Conservation (phyloP, 2,329 filamentous ascomycete genomes). For the Colletotrichum echinochloae region DNA sequence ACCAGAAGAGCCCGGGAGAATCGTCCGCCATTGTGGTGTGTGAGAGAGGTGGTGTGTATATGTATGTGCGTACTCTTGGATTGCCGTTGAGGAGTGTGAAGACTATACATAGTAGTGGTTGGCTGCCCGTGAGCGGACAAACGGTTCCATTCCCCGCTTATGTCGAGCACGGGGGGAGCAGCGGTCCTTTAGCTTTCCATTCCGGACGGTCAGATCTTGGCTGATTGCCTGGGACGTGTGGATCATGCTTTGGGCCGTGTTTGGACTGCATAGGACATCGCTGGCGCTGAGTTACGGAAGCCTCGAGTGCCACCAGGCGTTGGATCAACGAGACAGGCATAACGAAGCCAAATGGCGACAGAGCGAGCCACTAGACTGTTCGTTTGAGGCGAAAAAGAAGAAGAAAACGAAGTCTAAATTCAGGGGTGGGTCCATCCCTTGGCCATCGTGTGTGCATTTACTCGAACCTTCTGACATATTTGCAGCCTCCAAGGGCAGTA, state of each 20-base stretch:
- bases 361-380: slow-evolving; percentile 7
- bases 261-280: slow-evolving; percentile 26
- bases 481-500: slow-evolving; percentile 9
- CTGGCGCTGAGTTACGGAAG: slow-evolving; percentile 10
- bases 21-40: slow-evolving; percentile 17
- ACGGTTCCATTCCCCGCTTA: slow-evolving; percentile 9
- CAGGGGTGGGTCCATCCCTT: slow-evolving; percentile 2
- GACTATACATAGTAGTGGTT: slow-evolving; percentile 4
- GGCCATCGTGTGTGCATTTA: slow-evolving; percentile 5
- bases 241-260: slow-evolving; percentile 39
- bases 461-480: slow-evolving; percentile 31
- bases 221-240: slow-evolving; percentile 33
- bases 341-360: background rate
- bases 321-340: slow-evolving; percentile 4
- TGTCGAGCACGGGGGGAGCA: background rate
- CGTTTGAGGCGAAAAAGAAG: background rate
- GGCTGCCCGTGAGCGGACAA: slow-evolving; percentile 11
- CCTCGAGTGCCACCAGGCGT: slow-evolving; percentile 17
- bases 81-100: background rate
- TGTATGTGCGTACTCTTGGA: too few relatives aligned
- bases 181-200: slow-evolving; percentile 28
- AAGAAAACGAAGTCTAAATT: background rate
- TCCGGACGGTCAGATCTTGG: slow-evolving; percentile 37
- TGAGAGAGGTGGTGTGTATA: background rate
- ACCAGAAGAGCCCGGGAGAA: slow-evolving; percentile 27